Base-by-base conservation (phyloP, 805 yeast species). In the Schizosaccharomyces octosporus region DNA sequence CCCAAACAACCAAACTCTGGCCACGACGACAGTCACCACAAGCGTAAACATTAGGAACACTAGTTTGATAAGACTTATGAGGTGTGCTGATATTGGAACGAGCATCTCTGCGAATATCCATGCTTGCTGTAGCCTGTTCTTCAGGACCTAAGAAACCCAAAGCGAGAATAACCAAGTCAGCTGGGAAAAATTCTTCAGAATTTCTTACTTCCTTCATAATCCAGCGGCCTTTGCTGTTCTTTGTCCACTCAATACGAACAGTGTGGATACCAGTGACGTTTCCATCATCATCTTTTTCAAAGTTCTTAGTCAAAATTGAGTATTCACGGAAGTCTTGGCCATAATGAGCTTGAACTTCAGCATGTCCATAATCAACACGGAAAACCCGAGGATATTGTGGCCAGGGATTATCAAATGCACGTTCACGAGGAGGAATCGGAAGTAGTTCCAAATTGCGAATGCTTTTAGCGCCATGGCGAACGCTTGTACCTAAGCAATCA, bases 21-120 rank as follows among this genome's bases (percentile, higher is more conserved):
- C 98, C 98, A 75, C 97, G 83, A 78, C 98, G 85, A 76, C 97
- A 93, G 73, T 90, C 98, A 74, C 98, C 98, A 60, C 97, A 97
- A 59, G 96, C 87, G 79, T 90, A 90, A 63, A 79, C 81, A 63
- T 75, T 74, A 21, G 83, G 76, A 66, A 78, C 78, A 29, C 64
- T 61, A 3, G 64, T 41, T 15, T 61, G 57, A 45, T 78, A 72
- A 17, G 90, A 81, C 57, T 79, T 74, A 62, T 60, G 62, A 43
- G 69, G 64, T 7, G 84, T 80, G 64, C 73, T 73, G 68, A 90
- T 81, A 57, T 93, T 89, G 62, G 97, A 97, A 70, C 96, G 80
- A 70, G 80, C 81, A 64, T 88, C 83, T 70, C 86, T 83, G 66
- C 76, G 77, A 29, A 75, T 71, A 48, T 78, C 79, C 68, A 87